Conservation (phyloP, 805 yeast species). For the Myxozyma monticola region DNA sequence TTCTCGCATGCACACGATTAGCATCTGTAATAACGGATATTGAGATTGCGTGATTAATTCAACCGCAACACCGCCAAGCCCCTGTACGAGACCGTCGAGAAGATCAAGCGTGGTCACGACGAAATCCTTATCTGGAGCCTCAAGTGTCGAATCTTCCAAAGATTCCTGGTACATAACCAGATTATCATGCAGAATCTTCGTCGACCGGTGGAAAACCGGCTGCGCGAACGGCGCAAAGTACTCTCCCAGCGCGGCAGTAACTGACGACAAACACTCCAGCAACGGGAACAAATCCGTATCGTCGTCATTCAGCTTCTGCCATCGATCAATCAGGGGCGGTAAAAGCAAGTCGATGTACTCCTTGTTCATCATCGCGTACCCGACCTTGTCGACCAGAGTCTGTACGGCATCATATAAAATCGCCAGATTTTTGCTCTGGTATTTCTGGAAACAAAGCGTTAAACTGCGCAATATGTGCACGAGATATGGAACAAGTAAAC, state of each 20-base stretch:
- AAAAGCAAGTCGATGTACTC: slow-evolving; percentile 60
- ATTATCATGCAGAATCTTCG: slow-evolving; percentile 65
- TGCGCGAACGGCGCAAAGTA: slow-evolving; percentile 85
- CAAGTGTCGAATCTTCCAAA: slow-evolving; percentile 56
- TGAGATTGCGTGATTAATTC: slow-evolving; percentile 18
- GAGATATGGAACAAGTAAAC: slow-evolving; percentile 60
- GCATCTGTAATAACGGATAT: slow-evolving; percentile 55
- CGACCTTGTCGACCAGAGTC: slow-evolving; percentile 78
- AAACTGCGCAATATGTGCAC: slow-evolving; percentile 70
- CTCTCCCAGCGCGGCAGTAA: slow-evolving; percentile 84
- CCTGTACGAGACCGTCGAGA: slow-evolving; percentile 91
- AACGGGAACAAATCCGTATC: slow-evolving; percentile 90
- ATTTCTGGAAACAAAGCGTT: slow-evolving; percentile 68
- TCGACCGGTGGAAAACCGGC: slow-evolving; percentile 78
- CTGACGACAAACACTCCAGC: slow-evolving; percentile 86
- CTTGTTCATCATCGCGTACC: slow-evolving; percentile 56
- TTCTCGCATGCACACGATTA: slow-evolving; percentile 72
- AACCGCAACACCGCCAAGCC: slow-evolving; percentile 55
- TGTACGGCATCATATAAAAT: slow-evolving; percentile 88
- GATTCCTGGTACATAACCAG: slow-evolving; percentile 66
- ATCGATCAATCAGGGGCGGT: slow-evolving; percentile 79
- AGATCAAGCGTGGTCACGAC: slow-evolving; percentile 85
- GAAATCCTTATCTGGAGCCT: slow-evolving; percentile 84
- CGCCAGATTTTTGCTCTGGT: slow-evolving; percentile 79
- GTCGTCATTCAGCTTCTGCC: slow-evolving; percentile 73